These are phyloP conservation scores for Chaetomium olivaceum DNA, from an alignment of 2,329 filamentous ascomycete genomes.

Conservation along the genomic window DNA sequence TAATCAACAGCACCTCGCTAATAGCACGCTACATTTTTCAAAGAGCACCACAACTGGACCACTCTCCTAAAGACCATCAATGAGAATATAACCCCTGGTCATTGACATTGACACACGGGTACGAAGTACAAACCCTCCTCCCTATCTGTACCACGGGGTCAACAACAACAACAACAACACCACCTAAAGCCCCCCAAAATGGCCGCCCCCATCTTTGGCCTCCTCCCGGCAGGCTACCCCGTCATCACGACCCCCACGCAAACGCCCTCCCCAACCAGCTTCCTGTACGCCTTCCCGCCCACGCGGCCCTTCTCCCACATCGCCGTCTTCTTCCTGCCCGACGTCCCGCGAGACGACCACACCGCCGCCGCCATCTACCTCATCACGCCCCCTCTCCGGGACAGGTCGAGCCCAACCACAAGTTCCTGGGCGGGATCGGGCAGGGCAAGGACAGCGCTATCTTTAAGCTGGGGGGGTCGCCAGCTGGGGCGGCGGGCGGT, in stretches of 20 bases:
- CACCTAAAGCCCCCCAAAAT: slow-evolving; percentile 39
- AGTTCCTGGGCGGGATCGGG: slow-evolving; percentile 84
- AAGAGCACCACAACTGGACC: not conserved
- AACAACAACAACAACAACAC: too few species aligned
- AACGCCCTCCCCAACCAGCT: slow-evolving; percentile 55
- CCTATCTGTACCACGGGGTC: too few species aligned
- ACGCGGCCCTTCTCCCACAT: slow-evolving; percentile 70
- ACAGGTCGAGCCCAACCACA: slow-evolving; percentile 60
- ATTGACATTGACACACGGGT: not conserved
- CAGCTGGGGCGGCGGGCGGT: not conserved
- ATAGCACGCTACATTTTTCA: not conserved
- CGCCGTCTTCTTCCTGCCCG: slow-evolving; percentile 85
- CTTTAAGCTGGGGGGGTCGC: slow-evolving; percentile 75
- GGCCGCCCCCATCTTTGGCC: slow-evolving; percentile 54
- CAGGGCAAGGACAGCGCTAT: slow-evolving; percentile 90
- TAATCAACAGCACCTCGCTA: not conserved
- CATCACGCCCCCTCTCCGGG: slow-evolving; percentile 53
- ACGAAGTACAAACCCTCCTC: too few species aligned
- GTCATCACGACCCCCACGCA: slow-evolving; percentile 57
- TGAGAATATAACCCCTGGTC: not conserved
- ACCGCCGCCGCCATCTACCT: slow-evolving; percentile 91
- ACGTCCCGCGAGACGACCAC: slow-evolving; percentile 59
- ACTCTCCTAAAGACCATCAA: not conserved
- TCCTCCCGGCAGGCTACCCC: slow-evolving; percentile 61
- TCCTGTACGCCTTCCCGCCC: slow-evolving; percentile 55